Evolutionary conservation across 495 filamentous ascomycete genomes (phyloP), one percentile per base, ranked within the genome.

Genomic region (Talaromyces wortmannii): DNA sequence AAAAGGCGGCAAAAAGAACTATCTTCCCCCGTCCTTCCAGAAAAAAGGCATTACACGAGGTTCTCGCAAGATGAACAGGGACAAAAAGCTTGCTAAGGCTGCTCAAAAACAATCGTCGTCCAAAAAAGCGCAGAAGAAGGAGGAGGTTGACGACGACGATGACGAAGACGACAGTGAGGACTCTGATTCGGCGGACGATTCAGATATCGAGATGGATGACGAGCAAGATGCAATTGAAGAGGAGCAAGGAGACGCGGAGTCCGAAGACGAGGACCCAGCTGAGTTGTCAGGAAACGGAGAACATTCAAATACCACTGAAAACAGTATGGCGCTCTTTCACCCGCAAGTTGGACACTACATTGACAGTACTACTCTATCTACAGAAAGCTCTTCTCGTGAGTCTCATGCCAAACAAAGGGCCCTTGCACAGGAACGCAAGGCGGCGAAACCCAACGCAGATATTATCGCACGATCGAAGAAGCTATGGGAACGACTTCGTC

Each of bases 351-450:
- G 16, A 54, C 17, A 49, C 46, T 33, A 31, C 51, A 33, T 3
- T 57, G 11, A 55, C 66, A 61, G 62, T 55, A 66, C 60, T 45
- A 59, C 62, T 52, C 50, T 55, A 23, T 23, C 13, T 54, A 11
- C 43, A 59, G 53, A 47, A 29, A 59, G 33, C 23, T 73, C 66
- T 29, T 96, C 92, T 3, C 84, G 83, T 62, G 92, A 97, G 75
- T 83, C 90, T 13, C 94, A 97, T 66, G 82, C 83, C 23, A 95
- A 96, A 69, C 95, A 99, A 69, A 96, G 91, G 63, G 88, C 85
- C 53, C 79, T 96, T 33, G 84, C 82, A 42, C 85, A 85, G 64
- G 91, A 97, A 65, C 89, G 95, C 61, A 97, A 92, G 78, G 84
- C 88, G 31, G 84, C 87, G 23, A 97, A 96, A 68, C 95, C 95